Evolutionary conservation across 306 rosid genomes (phyloP).

Genomic region (Vigna mungo): DNA sequence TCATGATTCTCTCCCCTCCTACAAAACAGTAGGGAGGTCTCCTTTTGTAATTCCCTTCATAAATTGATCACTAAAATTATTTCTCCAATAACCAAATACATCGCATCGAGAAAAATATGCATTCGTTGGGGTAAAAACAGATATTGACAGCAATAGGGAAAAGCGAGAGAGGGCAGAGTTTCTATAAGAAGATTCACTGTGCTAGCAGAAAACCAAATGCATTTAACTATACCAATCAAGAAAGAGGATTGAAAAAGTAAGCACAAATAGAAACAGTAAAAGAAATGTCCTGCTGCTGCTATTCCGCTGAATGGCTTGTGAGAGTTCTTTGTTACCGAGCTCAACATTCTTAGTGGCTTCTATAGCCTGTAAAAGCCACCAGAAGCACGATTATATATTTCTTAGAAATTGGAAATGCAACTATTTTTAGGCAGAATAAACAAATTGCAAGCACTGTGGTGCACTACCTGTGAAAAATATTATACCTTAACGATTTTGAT

Average conservation of each 20-base stretch:
- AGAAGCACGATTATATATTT: slow-evolving; percentile 32
- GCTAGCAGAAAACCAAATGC: slow-evolving; percentile 30
- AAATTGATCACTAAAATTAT: slow-evolving; percentile 35
- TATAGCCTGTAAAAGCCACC: slow-evolving; percentile 70
- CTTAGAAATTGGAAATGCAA: not conserved
- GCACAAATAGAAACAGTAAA: slow-evolving; percentile 82
- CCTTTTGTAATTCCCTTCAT: slow-evolving; percentile 24
- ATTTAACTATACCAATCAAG: slow-evolving; percentile 93
- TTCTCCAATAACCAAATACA: not conserved
- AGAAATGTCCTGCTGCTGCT: slow-evolving; percentile 94
- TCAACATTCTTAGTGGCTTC: slow-evolving; percentile 93
- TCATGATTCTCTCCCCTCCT: not conserved
- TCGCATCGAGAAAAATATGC: slow-evolving; percentile 1
- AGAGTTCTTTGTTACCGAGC: slow-evolving; percentile 91
- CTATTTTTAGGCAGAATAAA: not conserved
- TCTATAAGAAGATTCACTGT: slow-evolving; percentile 23
- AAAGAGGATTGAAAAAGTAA: slow-evolving; percentile 81
- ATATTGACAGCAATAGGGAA: slow-evolving; percentile 30
- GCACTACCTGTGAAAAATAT: not conserved
- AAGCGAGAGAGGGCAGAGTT: not conserved
- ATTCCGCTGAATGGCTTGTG: slow-evolving; percentile 88
- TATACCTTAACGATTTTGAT: not conserved
- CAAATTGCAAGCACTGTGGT: not conserved
- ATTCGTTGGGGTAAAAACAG: slow-evolving; percentile 28
- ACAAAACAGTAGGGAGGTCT: slow-evolving; percentile 3